Evolutionary conservation across 805 yeast species (phyloP), one percentile per base, ranked within the genome.

Genomic region (Candida boleticola): DNA sequence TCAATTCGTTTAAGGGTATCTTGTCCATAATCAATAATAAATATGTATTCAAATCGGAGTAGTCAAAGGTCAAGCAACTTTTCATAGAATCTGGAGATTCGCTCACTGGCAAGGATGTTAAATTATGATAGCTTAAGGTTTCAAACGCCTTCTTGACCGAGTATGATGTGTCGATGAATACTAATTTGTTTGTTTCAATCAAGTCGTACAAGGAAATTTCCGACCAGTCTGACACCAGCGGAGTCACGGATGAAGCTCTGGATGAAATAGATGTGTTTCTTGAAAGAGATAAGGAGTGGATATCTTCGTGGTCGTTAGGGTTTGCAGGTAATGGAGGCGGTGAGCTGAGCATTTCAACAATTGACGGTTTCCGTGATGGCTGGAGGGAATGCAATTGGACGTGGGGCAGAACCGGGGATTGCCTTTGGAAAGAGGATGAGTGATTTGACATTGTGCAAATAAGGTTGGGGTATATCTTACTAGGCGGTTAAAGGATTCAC

Each of bases 81-180:
- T 55, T 44, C 50, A 82, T 66, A 51, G 81, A 87, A 39, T 73
- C 69, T 1, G 72, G 68, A 44, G 54, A 68, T 37, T 74, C 69
- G 18, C 66, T 56, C 14, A 92, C 93, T 0, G 99, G 98, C 42
- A 93, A 68, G 13, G 95, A 84, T 2, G 97, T 92, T 55, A 93
- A 75, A 49, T 84, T 82, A 61, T 90, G 76, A 25, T 74, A 66
- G 23, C 77, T 74, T 55, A 92, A 72, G 3, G 83, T 81, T 54
- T 89, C 89, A 66, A 87, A 93, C 2, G 98, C 97, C 42, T 80
- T 75, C 61, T 92, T 97, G 18, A 92, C 95, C 3, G 96, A 80
- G 27, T 79, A 69, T 4, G 78, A 64, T 2, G 83, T 79, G 47
- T 77, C 77, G 48, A 89, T 82, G 32, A 81, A 73, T 37, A 90